Evolutionary conservation across 2,329 filamentous ascomycete species (phyloP).

Genomic region (Colletotrichum abscissum): DNA sequence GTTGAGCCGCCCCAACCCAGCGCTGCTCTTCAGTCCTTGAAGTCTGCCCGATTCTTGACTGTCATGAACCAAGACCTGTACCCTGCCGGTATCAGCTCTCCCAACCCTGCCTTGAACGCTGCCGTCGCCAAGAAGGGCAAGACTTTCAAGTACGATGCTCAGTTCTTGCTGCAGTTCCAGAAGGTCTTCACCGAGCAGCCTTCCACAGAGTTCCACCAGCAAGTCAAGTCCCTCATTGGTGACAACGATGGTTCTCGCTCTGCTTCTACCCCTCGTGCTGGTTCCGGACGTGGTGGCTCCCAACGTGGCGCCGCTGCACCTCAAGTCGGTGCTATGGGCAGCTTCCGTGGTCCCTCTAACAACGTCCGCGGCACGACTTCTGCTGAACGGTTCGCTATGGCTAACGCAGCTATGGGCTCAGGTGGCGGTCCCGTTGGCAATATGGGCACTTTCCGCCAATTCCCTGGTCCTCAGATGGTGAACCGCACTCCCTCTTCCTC

Average conservation of each 20-base stretch:
- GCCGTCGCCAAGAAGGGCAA: slow-evolving; percentile 82
- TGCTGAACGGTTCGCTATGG: slow-evolving; percentile 77
- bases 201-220: slow-evolving; percentile 90
- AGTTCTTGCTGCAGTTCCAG: slow-evolving; percentile 97
- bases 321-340: slow-evolving; percentile 69
- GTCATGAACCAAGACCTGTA: slow-evolving; percentile 85
- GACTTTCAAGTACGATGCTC: slow-evolving; percentile 93
- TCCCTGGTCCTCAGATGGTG: slow-evolving; percentile 72
- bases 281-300: slow-evolving; percentile 61
- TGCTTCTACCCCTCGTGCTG: slow-evolving; percentile 69
- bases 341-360: slow-evolving; percentile 61
- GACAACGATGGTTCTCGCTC: slow-evolving; percentile 76
- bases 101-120: slow-evolving; percentile 90
- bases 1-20: slow-evolving; percentile 94
- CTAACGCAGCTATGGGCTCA: slow-evolving; percentile 58
- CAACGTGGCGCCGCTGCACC: slow-evolving; percentile 63
- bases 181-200: slow-evolving; percentile 97
- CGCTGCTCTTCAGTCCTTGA: slow-evolving; percentile 91
- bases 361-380: slow-evolving; percentile 76
- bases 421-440: slow-evolving; percentile 24
- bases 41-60: slow-evolving; percentile 88
- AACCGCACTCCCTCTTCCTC: slow-evolving; percentile 70
- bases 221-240: slow-evolving; percentile 88
- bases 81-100: slow-evolving; percentile 84
- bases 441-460: slow-evolving; percentile 54